Evolutionary conservation across 441 rosid species (phyloP).

Genomic region (Gossypium laxum): DNA sequence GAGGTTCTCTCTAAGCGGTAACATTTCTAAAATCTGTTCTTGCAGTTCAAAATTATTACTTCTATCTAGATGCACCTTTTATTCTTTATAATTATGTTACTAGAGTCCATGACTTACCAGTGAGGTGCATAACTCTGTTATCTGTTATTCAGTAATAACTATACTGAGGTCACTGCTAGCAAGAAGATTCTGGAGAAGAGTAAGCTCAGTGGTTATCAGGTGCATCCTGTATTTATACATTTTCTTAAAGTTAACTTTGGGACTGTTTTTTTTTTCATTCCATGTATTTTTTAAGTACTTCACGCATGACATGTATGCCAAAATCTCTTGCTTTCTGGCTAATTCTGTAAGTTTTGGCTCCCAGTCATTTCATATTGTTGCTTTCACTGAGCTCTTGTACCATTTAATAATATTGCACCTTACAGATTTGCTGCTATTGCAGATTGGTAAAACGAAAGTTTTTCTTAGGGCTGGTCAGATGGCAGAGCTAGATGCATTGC

Average conservation of each 20-base stretch:
- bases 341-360: neutral
- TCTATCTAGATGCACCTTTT: neutral
- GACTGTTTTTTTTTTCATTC: slow-evolving; percentile 1
- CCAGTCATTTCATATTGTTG: slow-evolving; percentile 2
- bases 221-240: slow-evolving; percentile 16
- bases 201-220: slow-evolving; percentile 82
- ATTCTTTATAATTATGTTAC: slow-evolving; percentile 10
- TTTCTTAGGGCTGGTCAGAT: slow-evolving; percentile 97
- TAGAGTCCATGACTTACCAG: slow-evolving; percentile 9
- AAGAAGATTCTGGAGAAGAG: slow-evolving; percentile 67
- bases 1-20: slow-evolving; percentile 51
- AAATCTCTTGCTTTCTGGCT: neutral
- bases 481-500: slow-evolving; percentile 87
- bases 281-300: slow-evolving; percentile 5
- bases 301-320: slow-evolving; percentile 1
- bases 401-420: neutral
- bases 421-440: slow-evolving; percentile 20
- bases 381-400: neutral
- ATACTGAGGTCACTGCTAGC: slow-evolving; percentile 57
- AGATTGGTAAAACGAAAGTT: slow-evolving; percentile 89
- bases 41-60: slow-evolving; percentile 8
- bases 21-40: slow-evolving; percentile 11
- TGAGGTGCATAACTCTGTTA: slow-evolving; percentile 3
- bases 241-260: neutral
- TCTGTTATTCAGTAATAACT: slow-evolving; percentile 30